These are phyloP conservation scores for Spiromastix sp. DNA, from an alignment of 2,329 filamentous ascomycete genomes.

Conservation along the genomic window DNA sequence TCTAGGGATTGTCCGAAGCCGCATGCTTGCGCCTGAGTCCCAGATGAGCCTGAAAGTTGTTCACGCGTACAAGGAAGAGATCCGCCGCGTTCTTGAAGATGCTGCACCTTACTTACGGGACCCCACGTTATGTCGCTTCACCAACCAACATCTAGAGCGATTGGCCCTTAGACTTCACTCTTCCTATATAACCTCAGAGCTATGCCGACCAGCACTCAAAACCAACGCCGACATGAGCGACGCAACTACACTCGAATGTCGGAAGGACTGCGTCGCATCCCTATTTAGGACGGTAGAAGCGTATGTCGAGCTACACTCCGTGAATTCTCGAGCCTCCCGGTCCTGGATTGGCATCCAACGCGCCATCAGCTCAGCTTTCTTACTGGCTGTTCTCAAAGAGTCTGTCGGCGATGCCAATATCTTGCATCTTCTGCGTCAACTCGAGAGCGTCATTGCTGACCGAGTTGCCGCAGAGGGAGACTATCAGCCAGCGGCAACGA, in stretches of 20 bases:
- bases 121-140: constrained; percentile 29
- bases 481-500: constrained; percentile 13
- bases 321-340: constrained; percentile 33
- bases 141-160: constrained; percentile 47
- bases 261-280: constrained; percentile 45
- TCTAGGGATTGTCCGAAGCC: constrained; percentile 49
- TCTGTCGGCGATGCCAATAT: constrained; percentile 31
- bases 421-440: constrained; percentile 28
- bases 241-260: constrained; percentile 30
- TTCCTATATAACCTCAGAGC: constrained; percentile 52
- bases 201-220: constrained; percentile 51
- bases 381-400: constrained; percentile 37
- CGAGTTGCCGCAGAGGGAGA: constrained; percentile 27
- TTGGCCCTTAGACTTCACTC: constrained; percentile 52
- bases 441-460: constrained; percentile 35
- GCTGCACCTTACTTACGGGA: constrained; percentile 49
- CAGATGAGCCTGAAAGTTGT: constrained; percentile 46
- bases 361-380: constrained; percentile 37
- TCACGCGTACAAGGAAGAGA: constrained; percentile 45
- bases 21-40: constrained; percentile 43
- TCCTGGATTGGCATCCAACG: constrained; percentile 39
- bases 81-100: constrained; percentile 48
- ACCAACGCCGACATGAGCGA: constrained; percentile 36
- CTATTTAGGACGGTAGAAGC: constrained; percentile 48
- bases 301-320: constrained; percentile 45